These are phyloP conservation scores for Yueomyces sinensis DNA, from an alignment of 805 yeast genomes.

Conservation along the genomic window DNA sequence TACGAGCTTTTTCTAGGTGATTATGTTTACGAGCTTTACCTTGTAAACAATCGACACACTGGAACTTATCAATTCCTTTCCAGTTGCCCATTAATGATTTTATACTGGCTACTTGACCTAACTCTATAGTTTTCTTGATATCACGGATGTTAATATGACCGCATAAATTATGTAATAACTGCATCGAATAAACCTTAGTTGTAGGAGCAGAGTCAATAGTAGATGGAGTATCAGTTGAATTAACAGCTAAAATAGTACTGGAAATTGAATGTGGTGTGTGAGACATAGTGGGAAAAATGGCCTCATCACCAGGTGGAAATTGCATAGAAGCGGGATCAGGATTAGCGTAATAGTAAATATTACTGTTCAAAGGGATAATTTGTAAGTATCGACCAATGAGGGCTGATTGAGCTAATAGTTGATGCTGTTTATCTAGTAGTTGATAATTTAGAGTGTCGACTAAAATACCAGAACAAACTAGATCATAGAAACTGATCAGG, in stretches of 20 bases:
- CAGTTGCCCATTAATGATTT: slow-evolving; percentile 1
- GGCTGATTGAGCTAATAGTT: neutral
- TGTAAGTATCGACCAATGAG: neutral
- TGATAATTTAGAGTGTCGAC: neutral
- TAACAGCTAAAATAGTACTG: no score
- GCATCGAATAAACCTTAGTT: neutral
- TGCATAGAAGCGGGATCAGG: neutral
- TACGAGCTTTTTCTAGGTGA: slow-evolving; percentile 55
- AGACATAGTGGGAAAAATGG: no score
- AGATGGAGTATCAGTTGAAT: no score
- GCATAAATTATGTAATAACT: neutral
- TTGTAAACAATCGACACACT: slow-evolving; percentile 49
- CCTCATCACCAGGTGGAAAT: neutral
- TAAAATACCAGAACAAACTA: neutral
- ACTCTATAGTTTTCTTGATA: neutral
- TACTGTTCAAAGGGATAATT: neutral
- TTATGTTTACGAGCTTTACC: slow-evolving; percentile 56
- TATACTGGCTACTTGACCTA: neutral
- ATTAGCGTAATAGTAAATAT: no score
- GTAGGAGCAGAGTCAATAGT: no score
- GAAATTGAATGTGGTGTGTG: no score
- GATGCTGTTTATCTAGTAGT: neutral
- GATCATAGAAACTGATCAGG: neutral
- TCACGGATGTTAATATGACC: slow-evolving; percentile 1
- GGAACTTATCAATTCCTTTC: slow-evolving; percentile 39